These are phyloP conservation scores for Candida caryicola DNA, from an alignment of 805 yeast species.

Conservation along the genomic window DNA sequence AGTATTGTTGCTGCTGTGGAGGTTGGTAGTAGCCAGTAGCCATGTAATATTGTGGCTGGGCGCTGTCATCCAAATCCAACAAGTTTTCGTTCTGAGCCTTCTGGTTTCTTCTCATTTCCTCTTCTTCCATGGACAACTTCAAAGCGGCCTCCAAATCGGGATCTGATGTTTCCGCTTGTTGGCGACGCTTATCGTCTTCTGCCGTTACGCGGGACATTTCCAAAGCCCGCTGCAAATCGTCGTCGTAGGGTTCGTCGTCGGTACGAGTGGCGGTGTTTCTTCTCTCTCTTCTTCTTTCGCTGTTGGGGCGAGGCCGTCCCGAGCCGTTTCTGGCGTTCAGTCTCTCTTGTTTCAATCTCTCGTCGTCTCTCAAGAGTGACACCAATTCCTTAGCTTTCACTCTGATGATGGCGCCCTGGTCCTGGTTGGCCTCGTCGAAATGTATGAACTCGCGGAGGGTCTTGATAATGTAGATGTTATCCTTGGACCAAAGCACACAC, in stretches of 20 bases:
- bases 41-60: conserved; percentile 24
- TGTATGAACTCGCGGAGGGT: conserved; percentile 88
- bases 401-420: conserved; percentile 83
- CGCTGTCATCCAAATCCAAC: conserved; percentile 50
- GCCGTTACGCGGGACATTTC: conserved; percentile 81
- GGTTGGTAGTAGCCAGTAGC: conserved; percentile 27
- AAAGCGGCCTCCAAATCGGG: conserved; percentile 68
- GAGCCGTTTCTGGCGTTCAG: conserved; percentile 30
- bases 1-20: conserved; percentile 10
- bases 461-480: conserved; percentile 81
- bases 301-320: conserved; percentile 29
- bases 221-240: conserved; percentile 74
- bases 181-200: conserved; percentile 70
- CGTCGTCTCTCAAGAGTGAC: conserved; percentile 75
- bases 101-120: conserved; percentile 55
- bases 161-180: conserved; percentile 48
- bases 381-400: conserved; percentile 90
- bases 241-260: conserved; percentile 54
- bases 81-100: conserved; percentile 44
- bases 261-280: conserved; percentile 16
- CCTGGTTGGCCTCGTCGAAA: conserved; percentile 71
- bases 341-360: conserved; percentile 71
- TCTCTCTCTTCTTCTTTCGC: conserved; percentile 25
- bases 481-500: conserved; percentile 89
- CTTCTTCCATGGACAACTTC: conserved; percentile 72